These are phyloP conservation scores for Beverwykella pulmonaria DNA, from an alignment of 495 filamentous ascomycete species.

Conservation along the genomic window DNA sequence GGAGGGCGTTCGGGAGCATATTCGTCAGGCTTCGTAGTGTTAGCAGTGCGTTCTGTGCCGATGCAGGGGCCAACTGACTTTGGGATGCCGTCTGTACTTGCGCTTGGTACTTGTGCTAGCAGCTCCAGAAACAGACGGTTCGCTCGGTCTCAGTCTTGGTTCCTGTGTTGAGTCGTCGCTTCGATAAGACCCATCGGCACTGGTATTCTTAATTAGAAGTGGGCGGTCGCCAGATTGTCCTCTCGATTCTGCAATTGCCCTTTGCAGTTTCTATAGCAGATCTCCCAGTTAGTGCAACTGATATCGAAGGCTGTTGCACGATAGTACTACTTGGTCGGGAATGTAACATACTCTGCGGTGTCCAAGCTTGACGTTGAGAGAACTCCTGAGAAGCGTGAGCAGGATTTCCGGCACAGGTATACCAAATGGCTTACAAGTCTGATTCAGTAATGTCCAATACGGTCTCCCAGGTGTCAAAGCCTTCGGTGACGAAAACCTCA, in stretches of 20 bases:
- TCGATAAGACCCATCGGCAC: conserved; percentile 35
- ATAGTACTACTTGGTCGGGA: no score
- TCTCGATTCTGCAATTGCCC: conserved; percentile 41
- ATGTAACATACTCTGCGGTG: conserved; percentile 72
- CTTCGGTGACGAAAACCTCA: conserved; percentile 67
- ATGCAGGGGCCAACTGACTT: conserved; percentile 53
- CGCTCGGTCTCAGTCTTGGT: conserved; percentile 24
- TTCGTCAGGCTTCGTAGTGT: conserved; percentile 62
- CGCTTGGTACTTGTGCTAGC: conserved; percentile 57
- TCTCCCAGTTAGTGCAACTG: conserved; percentile 6
- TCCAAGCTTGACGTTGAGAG: conserved; percentile 72
- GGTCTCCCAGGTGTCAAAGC: conserved; percentile 81
- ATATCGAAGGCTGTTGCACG: no score
- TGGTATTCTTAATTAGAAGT: conserved; percentile 14
- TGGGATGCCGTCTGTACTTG: conserved; percentile 79
- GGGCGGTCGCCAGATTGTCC: conserved; percentile 28
- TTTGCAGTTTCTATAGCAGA: conserved; percentile 42
- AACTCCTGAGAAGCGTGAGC: conserved; percentile 52
- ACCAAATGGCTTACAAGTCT: conserved; percentile 61
- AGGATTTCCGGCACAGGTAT: neutral
- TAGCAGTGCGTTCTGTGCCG: conserved; percentile 12
- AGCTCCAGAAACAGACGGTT: conserved; percentile 12
- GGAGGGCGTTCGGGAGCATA: conserved; percentile 76
- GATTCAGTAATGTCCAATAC: conserved; percentile 78
- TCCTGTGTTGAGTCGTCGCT: conserved; percentile 42